These are phyloP conservation scores for Diplotaxis tenuifolia DNA, from an alignment of 345 rosid species.

Conservation along the genomic window DNA sequence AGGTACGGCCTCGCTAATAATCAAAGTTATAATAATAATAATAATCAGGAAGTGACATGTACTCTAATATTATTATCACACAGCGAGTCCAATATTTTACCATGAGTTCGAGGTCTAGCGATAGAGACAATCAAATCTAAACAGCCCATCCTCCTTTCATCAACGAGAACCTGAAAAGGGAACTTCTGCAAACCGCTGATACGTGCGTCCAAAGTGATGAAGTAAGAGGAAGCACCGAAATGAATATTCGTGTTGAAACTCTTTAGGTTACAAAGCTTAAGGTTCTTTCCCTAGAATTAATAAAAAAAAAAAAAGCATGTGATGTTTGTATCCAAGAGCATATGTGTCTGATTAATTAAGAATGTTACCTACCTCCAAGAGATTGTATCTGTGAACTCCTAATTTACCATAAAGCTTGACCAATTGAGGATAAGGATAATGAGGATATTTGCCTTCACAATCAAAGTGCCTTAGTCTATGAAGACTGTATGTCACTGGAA, in stretches of 20 bases:
- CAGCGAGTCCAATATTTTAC: background rate
- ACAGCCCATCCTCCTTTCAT: background rate
- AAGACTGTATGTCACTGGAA: background rate
- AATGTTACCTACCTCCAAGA: too few species aligned
- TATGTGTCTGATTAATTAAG: too few species aligned
- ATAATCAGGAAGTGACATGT: background rate
- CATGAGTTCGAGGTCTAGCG: background rate
- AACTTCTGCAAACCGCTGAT: background rate
- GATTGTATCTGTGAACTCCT: background rate
- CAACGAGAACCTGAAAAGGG: background rate
- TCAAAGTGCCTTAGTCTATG: background rate
- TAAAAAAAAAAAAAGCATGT: too few species aligned
- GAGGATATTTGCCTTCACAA: background rate
- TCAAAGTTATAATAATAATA: background rate
- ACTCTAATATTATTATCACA: background rate
- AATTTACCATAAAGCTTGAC: background rate
- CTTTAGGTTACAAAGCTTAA: background rate
- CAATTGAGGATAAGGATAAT: background rate
- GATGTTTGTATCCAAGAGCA: too few species aligned
- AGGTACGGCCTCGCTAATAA: background rate
- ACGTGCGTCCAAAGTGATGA: background rate
- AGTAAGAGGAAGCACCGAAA: background rate
- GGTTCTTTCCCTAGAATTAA: background rate
- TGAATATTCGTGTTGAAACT: background rate
- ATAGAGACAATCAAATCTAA: background rate